Conservation (phyloP, 2,329 filamentous ascomycete species). For the Phialophora tarda region DNA sequence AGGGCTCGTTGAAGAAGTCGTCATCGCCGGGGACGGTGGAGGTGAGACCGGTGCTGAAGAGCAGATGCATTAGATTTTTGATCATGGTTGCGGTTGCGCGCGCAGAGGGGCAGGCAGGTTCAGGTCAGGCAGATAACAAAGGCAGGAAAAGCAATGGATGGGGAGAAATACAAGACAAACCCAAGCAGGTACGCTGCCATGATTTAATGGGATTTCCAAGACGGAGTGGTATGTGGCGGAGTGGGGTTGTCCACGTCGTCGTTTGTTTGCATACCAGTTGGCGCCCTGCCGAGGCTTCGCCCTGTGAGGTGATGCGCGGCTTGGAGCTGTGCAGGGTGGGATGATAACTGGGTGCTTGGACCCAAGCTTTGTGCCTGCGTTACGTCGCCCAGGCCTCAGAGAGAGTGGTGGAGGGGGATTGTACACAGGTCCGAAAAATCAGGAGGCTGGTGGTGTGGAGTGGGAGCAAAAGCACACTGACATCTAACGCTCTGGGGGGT, state of each 20-base stretch:
- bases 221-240: neutral
- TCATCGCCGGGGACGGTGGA: conserved; percentile 23
- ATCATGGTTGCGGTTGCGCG: conserved; percentile 20
- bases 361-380: neutral
- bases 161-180: conserved; percentile 24
- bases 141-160: neutral
- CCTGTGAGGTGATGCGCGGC: neutral
- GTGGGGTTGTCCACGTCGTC: conserved; percentile 11
- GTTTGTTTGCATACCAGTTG: conserved; percentile 2
- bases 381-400: neutral
- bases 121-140: neutral
- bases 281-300: neutral
- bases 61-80: conserved; percentile 28
- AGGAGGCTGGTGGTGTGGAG: neutral
- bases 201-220: neutral
- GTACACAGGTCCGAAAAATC: neutral
- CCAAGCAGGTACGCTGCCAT: conserved; percentile 29
- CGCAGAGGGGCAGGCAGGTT: neutral
- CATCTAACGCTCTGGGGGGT: neutral
- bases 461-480: neutral
- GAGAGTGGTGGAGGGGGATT: neutral
- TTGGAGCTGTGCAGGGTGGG: neutral
- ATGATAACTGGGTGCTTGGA: neutral
- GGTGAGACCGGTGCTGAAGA: conserved; percentile 27
- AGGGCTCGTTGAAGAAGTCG: conserved; percentile 37